phyloP scores from a whole-genome alignment of 768 basidiomycete species.

The Lactarius pseudohatsudake region DNA sequence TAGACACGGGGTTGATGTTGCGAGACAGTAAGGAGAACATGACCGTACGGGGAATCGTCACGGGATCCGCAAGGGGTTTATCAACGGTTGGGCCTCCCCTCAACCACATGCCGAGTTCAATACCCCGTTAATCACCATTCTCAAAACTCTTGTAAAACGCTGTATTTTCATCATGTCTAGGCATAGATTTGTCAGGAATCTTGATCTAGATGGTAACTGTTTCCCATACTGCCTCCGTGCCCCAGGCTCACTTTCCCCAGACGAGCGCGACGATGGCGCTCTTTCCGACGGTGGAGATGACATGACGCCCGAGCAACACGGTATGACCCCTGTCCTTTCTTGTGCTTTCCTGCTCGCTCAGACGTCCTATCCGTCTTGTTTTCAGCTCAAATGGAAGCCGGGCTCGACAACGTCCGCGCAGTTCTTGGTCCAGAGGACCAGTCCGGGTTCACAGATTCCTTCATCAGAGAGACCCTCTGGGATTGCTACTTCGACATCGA shows the following conservation, averaged over 20 bases:
- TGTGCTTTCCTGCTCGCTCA: neutral
- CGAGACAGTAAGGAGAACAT: constrained; percentile 55
- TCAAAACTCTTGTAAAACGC: constrained; percentile 28
- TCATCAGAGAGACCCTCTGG: constrained; percentile 82
- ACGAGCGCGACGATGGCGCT: constrained; percentile 82
- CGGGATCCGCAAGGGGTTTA: neutral
- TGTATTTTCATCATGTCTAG: constrained; percentile 66
- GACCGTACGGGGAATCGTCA: constrained; percentile 20
- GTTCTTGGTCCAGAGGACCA: constrained; percentile 64
- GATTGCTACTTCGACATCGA: constrained; percentile 85
- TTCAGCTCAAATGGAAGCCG: constrained; percentile 66
- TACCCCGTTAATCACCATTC: constrained; percentile 26
- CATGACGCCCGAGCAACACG: constrained; percentile 79
- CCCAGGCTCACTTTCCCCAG: constrained; percentile 41
- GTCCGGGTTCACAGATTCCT: constrained; percentile 68
- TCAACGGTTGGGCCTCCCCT: constrained; percentile 15
- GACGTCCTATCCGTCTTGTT: constrained; percentile 24
- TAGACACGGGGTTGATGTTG: constrained; percentile 46
- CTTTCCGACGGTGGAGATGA: constrained; percentile 77
- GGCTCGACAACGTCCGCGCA: constrained; percentile 63
- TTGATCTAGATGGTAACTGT: constrained; percentile 67
- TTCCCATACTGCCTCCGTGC: constrained; percentile 4
- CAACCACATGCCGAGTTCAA: constrained; percentile 22
- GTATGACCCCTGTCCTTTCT: constrained; percentile 50
- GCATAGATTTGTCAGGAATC: constrained; percentile 85